Percentiles rank a stretch among this genome's conserved stretches.
Conservation (phyloP, 495 filamentous ascomycete species). For the Neurospora sublineolata region DNA sequence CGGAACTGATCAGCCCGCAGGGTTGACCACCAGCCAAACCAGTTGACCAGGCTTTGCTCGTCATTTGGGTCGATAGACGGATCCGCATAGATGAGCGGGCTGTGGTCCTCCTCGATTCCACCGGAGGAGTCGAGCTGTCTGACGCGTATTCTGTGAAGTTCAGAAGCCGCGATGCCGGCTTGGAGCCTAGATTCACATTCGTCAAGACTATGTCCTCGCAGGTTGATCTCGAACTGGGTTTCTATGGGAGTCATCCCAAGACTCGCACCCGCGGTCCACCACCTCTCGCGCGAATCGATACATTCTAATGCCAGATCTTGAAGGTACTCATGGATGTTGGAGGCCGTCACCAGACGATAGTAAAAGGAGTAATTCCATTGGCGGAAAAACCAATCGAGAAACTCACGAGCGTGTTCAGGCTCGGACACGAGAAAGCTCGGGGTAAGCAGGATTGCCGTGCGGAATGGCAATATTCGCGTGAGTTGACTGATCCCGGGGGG, state of each 20-base stretch:
- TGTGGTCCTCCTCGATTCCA: conserved; percentile 20
- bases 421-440: conserved; percentile 49
- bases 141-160: conserved; percentile 12
- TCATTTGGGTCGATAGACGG: conserved; percentile 37
- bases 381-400: conserved; percentile 47
- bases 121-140: conserved; percentile 4
- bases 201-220: conserved; percentile 14
- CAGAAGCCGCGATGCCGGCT: conserved; percentile 12
- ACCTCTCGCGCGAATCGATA: conserved; percentile 16
- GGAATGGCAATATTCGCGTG: conserved; percentile 46
- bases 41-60: conserved; percentile 41
- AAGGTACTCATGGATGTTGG: conserved; percentile 33
- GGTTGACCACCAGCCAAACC: conserved; percentile 43
- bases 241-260: not conserved
- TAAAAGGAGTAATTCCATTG: conserved; percentile 6
- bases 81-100: conserved; percentile 31
- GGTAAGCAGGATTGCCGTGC: conserved; percentile 48
- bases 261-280: conserved; percentile 1
- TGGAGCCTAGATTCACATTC: conserved; percentile 18
- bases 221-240: conserved; percentile 4
- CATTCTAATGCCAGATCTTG: conserved; percentile 29
- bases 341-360: conserved; percentile 24
- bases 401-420: conserved; percentile 34
- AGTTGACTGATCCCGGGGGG: conserved; percentile 21
- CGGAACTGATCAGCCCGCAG: conserved; percentile 33